phyloP scores from a whole-genome alignment of 1,284 basidiomycete genomes.

The Bondarzewia mesenterica region DNA sequence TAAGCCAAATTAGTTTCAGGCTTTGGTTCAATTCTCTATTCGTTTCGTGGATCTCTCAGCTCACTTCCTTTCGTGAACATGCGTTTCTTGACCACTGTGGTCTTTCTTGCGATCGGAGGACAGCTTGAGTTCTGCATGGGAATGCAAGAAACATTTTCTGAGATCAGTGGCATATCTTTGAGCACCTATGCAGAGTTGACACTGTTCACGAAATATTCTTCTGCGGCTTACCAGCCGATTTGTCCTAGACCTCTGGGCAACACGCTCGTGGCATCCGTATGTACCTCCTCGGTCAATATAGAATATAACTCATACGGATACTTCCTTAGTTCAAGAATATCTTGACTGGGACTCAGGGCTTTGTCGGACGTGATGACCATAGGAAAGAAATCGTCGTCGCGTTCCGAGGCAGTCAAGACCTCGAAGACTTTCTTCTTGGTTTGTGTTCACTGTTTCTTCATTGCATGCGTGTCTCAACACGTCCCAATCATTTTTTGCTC shows the following conservation, averaged over 20 bases:
- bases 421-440: slow-evolving; percentile 20
- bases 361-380: slow-evolving; percentile 35
- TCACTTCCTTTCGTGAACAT: too few relatives aligned
- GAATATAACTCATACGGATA: neutral
- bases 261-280: slow-evolving; percentile 24
- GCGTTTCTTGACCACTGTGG: too few relatives aligned
- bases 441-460: slow-evolving; percentile 2
- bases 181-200: slow-evolving; percentile 11
- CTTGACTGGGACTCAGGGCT: slow-evolving; percentile 37
- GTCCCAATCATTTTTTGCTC: neutral
- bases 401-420: slow-evolving; percentile 32
- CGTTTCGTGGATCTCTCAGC: too few relatives aligned
- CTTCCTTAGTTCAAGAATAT: slow-evolving; percentile 29
- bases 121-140: neutral
- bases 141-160: too few relatives aligned
- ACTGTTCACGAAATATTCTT: slow-evolving; percentile 23
- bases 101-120: too few relatives aligned
- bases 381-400: slow-evolving; percentile 38
- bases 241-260: slow-evolving; percentile 43
- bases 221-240: slow-evolving; percentile 32
- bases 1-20: too few relatives aligned
- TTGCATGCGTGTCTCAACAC: neutral
- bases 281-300: neutral
- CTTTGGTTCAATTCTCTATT: too few relatives aligned
- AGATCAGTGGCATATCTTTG: too few relatives aligned